Percentiles rank a stretch among this genome's conserved stretches.
Conservation (phyloP, 2,329 filamentous ascomycete genomes). For the Pseudogymnoascus sp. region DNA sequence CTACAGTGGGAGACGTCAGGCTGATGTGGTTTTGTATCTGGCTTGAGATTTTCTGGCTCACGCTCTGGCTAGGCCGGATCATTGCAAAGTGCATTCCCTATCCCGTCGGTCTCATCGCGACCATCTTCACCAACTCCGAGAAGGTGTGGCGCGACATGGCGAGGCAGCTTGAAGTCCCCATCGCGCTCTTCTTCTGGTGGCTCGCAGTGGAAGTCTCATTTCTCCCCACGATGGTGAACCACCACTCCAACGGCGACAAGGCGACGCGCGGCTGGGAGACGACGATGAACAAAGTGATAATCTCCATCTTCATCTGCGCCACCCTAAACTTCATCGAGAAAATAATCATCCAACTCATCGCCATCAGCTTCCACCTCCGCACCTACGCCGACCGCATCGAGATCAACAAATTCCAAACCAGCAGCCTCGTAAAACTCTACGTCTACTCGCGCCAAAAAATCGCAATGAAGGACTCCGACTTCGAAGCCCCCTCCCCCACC, state of each 20-base stretch:
- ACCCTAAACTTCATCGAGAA: slow-evolving; percentile 83
- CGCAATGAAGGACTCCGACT: slow-evolving; percentile 65
- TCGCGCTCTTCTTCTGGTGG: slow-evolving; percentile 87
- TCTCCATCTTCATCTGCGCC: slow-evolving; percentile 71
- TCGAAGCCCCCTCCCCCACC: slow-evolving; percentile 50
- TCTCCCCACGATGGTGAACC: slow-evolving; percentile 64
- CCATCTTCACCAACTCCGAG: slow-evolving; percentile 69
- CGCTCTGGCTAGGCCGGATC: slow-evolving; percentile 67
- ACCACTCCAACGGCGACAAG: slow-evolving; percentile 42
- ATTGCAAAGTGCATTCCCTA: slow-evolving; percentile 56
- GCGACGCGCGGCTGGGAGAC: slow-evolving; percentile 59
- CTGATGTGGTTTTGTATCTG: slow-evolving; percentile 91
- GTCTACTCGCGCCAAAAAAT: slow-evolving; percentile 55
- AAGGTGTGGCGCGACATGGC: slow-evolving; percentile 94
- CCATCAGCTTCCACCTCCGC: slow-evolving; percentile 81
- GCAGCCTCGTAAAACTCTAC: slow-evolving; percentile 55
- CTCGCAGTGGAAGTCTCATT: slow-evolving; percentile 80
- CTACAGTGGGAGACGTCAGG: slow-evolving; percentile 63
- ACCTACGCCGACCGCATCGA: slow-evolving; percentile 89
- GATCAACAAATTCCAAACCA: slow-evolving; percentile 84
- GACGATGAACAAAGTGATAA: slow-evolving; percentile 75
- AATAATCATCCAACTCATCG: slow-evolving; percentile 89
- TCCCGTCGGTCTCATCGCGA: slow-evolving; percentile 54
- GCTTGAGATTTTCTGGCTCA: slow-evolving; percentile 89
- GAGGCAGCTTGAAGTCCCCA: slow-evolving; percentile 73